Base-by-base conservation (phyloP, 108 stramenopile species). In the Conticribra guillardii region DNA sequence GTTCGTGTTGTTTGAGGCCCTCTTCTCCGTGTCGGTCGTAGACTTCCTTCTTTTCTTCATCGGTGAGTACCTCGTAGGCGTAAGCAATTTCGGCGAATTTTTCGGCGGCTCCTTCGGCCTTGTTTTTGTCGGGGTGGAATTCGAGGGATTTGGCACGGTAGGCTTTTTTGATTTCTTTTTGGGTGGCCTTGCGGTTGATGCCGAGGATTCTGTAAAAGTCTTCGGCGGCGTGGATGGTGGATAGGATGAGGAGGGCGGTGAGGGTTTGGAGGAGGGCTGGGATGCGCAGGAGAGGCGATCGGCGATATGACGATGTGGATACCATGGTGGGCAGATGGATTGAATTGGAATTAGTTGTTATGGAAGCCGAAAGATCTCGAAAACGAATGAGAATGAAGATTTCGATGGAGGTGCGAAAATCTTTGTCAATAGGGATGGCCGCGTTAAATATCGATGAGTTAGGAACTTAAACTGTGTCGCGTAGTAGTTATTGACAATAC, bases 11-110 rank as follows among this genome's bases (percentile, higher is more conserved):
- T 66, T 96, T 96, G 56, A 99, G 64, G 21, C 97, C 99, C 57
- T 98, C 99, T 69, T 97, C 96, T 21, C 99, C 99, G 64, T 96
- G 95, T 46, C 85, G 85, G 67, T 99, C 97, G 67, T 98, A 99
- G 30, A 97, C 80, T 11, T 86, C 74, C 46, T 95, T 91, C 84
- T 96, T 98, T 26, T 96, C 96, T 56, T 97, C 89, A 76, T 99
- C 97, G 45, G 80, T 88, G 4, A 99, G 76, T 0, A 98, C 96
- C 68, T 99, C 99, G 71, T 99, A 99, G 4, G 98, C 98, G 63
- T 94, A 87, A 24, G 90, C 92, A 54, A 99, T 96, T 64, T 98
- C 90, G 33, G 95, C 91, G 73, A 99, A 99, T 59, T 85, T 96
- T 47, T 92, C 93, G 0, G 93, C 81, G 8, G 93, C 97, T 4